These are phyloP conservation scores for Leptographium procerum DNA, from an alignment of 2,329 filamentous ascomycete genomes.

Conservation along the genomic window DNA sequence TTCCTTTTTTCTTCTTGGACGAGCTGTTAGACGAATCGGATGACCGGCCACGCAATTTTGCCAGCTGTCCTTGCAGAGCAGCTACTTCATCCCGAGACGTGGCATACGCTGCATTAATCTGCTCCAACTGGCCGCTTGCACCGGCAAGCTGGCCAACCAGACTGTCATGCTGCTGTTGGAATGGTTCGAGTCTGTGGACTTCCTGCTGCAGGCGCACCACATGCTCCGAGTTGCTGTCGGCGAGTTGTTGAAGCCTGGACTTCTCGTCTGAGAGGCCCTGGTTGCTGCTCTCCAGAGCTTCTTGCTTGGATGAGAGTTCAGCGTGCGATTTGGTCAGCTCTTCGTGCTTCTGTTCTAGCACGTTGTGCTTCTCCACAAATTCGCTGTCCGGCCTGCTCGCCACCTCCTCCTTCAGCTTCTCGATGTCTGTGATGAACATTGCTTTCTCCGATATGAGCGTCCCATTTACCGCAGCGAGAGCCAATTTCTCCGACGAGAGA, in stretches of 20 bases:
- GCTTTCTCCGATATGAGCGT: not conserved
- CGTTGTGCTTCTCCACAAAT: not conserved
- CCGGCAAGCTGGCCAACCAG: conserved; percentile 1
- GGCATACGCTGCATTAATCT: conserved; percentile 2
- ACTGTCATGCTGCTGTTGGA: not conserved
- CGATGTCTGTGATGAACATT: not conserved
- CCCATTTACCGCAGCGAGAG: not conserved
- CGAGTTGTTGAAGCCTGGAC: not conserved
- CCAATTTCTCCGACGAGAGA: not conserved
- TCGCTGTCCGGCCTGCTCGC: not conserved
- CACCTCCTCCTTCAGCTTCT: not conserved
- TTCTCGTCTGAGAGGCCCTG: not conserved
- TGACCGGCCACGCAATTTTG: conserved; percentile 6
- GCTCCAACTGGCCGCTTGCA: not conserved
- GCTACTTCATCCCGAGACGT: conserved; percentile 5
- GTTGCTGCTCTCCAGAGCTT: not conserved
- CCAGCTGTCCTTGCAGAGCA: conserved; percentile 9
- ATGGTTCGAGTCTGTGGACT: not conserved
- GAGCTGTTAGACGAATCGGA: not conserved
- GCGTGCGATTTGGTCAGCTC: not conserved
- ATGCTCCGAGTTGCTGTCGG: not conserved
- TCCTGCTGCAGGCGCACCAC: not conserved
- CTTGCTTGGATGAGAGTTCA: not conserved
- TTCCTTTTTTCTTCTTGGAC: conserved; percentile 2
- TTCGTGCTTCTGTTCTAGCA: not conserved